Evolutionary conservation across 306 rosid species (phyloP).

Genomic region (Neltuma alba): DNA sequence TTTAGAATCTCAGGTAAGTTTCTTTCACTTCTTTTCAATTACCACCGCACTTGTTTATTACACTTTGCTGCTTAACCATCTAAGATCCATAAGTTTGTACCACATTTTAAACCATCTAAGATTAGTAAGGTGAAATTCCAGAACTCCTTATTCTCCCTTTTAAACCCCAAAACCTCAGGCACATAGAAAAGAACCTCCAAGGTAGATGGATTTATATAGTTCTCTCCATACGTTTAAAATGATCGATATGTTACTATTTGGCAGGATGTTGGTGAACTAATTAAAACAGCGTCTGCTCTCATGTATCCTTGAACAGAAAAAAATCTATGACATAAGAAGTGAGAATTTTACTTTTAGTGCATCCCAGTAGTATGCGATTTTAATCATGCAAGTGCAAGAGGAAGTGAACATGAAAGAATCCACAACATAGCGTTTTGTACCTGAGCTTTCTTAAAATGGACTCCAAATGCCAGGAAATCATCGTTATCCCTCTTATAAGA

Average conservation of each 20-base stretch:
- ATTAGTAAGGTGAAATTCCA: background rate
- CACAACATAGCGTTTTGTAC: background rate
- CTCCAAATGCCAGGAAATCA: background rate
- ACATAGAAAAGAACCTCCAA: background rate
- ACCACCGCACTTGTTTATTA: background rate
- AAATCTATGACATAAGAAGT: background rate
- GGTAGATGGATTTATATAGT: background rate
- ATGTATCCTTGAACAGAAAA: background rate
- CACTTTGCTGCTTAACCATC: background rate
- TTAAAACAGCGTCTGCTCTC: background rate
- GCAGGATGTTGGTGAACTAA: background rate
- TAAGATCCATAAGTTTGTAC: background rate
- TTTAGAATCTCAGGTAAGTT: conserved; percentile 71
- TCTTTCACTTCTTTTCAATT: background rate
- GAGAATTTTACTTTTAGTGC: background rate
- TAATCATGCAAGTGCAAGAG: background rate
- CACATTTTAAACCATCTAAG: background rate
- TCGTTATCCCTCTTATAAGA: background rate
- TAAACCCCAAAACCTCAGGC: background rate
- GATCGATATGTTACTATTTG: background rate
- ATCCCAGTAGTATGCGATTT: background rate
- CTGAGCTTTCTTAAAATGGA: background rate
- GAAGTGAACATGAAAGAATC: background rate
- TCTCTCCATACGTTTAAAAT: background rate
- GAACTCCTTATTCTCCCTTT: background rate